These are phyloP conservation scores for Cercospora sp. DNA, from an alignment of 2,329 filamentous ascomycete species.

Conservation along the genomic window DNA sequence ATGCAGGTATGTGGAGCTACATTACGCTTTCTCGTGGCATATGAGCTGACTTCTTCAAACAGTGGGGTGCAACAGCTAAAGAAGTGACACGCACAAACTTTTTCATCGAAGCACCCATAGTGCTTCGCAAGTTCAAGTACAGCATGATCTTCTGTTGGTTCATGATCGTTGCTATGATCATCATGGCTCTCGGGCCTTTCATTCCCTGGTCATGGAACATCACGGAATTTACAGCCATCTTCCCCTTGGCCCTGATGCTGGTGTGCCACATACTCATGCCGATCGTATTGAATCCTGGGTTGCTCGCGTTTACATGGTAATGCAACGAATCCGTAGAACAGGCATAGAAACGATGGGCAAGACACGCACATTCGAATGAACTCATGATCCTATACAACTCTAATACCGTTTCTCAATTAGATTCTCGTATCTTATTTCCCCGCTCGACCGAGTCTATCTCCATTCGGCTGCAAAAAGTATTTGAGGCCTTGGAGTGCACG, in stretches of 20 bases:
- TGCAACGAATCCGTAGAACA: not conserved
- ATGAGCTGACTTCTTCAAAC: not conserved
- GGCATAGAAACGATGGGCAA: not conserved
- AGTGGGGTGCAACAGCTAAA: constrained; percentile 70
- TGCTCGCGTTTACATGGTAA: constrained; percentile 79
- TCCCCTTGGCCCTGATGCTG: constrained; percentile 72
- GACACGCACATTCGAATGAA: not conserved
- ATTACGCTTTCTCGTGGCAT: not conserved
- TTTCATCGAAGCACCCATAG: constrained; percentile 78
- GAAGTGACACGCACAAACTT: constrained; percentile 80
- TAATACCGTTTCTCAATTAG: not conserved
- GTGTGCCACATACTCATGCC: constrained; percentile 70
- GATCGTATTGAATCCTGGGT: constrained; percentile 71
- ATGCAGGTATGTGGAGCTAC: constrained; percentile 65
- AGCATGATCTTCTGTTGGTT: constrained; percentile 63
- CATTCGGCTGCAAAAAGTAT: not conserved
- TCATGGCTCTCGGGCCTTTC: constrained; percentile 63
- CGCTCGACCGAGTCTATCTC: not conserved
- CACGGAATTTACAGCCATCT: constrained; percentile 61
- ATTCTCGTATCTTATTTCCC: not conserved
- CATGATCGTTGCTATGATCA: constrained; percentile 62
- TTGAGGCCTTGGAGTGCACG: not conserved
- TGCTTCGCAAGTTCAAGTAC: constrained; percentile 76
- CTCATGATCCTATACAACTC: not conserved
- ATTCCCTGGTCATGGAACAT: constrained; percentile 60